Base-by-base conservation (phyloP, 768 basidiomycete genomes). In the Obba rivulosa region DNA sequence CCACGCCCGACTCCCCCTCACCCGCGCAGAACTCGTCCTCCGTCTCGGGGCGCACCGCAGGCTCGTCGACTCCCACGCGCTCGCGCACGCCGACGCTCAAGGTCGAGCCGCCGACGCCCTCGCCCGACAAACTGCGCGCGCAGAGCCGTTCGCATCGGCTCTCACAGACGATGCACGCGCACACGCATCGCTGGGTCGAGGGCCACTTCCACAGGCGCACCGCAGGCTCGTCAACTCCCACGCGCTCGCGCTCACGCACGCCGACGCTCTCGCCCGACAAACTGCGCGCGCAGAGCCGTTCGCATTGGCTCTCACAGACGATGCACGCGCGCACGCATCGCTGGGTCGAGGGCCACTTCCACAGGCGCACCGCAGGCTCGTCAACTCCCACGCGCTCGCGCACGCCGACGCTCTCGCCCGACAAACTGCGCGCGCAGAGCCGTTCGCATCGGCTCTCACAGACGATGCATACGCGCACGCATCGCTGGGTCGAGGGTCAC, bases 391-490 rank as follows among this genome's bases (percentile, higher is more conserved):
- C 49, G 18, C 44, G 47, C 17, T 18, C 24, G 16, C 52, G 55
- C 9, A 57, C 57, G 8, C 62, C 62, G 1, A 59, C 57, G 1
- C 62, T 59, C 2, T 54, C 58, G 13, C 57, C 57, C 2, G 51
- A 48, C 43, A 47, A 41, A 23, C 24, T 39, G 34, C 44, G 36
- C 34, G 48, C 64, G 44, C 2, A 51, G 43, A 40, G 22, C 17
- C 44, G 62, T 10, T 62, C 61, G 39, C 60, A 56, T 3, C n/a
- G n/a, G n/a, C n/a, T n/a, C 40, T 72, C 74, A 5, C 66, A 74
- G 49, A 83, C 79, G 14, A 66, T 84, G 20, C 76, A 76, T 17
- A 70, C 76, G 58, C 76, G 83, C 34, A 84, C 83, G 37, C 66
- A 66, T 41, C 75, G 74, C 22, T 85, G 79, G 81, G 73, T 72